These are phyloP conservation scores for Bryoglossum gracile DNA, from an alignment of 495 filamentous ascomycete genomes.

Conservation along the genomic window DNA sequence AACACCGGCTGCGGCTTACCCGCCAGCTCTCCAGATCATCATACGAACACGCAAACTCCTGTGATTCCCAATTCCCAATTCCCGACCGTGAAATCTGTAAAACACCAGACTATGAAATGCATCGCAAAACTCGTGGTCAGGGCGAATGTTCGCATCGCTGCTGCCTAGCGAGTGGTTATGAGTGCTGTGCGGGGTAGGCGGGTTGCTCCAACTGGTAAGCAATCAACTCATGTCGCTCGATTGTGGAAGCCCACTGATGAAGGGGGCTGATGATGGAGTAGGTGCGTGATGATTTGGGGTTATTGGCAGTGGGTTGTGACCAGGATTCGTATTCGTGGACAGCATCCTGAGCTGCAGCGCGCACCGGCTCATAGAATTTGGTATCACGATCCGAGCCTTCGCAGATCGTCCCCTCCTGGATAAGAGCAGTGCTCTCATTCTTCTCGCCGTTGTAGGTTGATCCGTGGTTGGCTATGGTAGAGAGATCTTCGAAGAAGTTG, in stretches of 20 bases:
- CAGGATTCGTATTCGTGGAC: slow-evolving; percentile 2
- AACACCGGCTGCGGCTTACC: too few relatives aligned
- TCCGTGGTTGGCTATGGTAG: slow-evolving; percentile 3
- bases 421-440: background rate
- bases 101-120: too few relatives aligned
- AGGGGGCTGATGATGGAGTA: slow-evolving; percentile 2
- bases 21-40: too few relatives aligned
- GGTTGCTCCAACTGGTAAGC: slow-evolving; percentile 15
- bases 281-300: background rate
- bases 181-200: background rate
- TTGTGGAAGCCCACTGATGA: slow-evolving; percentile 1
- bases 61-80: too few relatives aligned
- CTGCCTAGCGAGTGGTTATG: too few relatives aligned
- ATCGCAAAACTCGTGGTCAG: too few relatives aligned
- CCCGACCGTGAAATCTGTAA: too few relatives aligned
- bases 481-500: slow-evolving; percentile 10
- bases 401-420: background rate
- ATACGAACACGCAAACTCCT: too few relatives aligned
- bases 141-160: too few relatives aligned
- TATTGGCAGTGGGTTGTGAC: background rate
- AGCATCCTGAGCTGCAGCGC: background rate
- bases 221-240: slow-evolving; percentile 14
- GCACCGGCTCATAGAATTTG: slow-evolving; percentile 7
- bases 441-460: background rate
- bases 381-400: background rate